Base-by-base conservation (phyloP, 2,329 filamentous ascomycete genomes). In the Daldinia sp. region DNA sequence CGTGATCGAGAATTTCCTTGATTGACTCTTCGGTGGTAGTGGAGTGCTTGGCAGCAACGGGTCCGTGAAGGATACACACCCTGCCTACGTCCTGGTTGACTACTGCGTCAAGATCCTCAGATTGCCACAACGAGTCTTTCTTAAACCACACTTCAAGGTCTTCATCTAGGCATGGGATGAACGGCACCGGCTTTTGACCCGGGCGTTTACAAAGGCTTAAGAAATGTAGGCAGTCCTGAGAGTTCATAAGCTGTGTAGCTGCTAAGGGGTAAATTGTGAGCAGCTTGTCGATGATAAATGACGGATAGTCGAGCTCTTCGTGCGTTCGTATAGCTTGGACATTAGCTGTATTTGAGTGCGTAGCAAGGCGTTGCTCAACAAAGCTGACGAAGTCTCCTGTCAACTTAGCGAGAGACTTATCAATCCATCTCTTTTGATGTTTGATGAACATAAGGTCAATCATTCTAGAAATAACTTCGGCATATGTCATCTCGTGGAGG, bases 401-500 rank as follows among this genome's bases (percentile, higher is more conserved):
- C 15, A 74, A 55, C 41, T 48, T 27, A 8, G 56, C 48, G 32
- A 71, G 71, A 29, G 70, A 73, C 21, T 35, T 39, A 55, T 82
- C 78, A 45, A 82, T 78, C 80, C 80, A 82, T 63, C 77, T 76
- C 35, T 73, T 74, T 64, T 64, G 64, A 23, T 67, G 64, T 21
- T 61, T 67, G 4, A 68, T 62, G 47, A 78, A 82, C 78, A 81
- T 80, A 15, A 82, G 74, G 32, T 81, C 77, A 3, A 81, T 76
- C 74, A 81, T 76, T 25, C 80, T 79, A 34, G 74, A 73, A 11
- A 81, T 69, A 10, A 82, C 79, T 64, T 82, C 80, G 17, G 71
- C 71, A 47, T 82, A 82, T 0, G 80, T 82, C 80, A 82, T 82
- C 41, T 82, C 78, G 52, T 78, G 77, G 10, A 82, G 71, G 48